These are phyloP conservation scores for Ustilago loliicola DNA, from an alignment of 1,284 basidiomycete species.

Conservation along the genomic window DNA sequence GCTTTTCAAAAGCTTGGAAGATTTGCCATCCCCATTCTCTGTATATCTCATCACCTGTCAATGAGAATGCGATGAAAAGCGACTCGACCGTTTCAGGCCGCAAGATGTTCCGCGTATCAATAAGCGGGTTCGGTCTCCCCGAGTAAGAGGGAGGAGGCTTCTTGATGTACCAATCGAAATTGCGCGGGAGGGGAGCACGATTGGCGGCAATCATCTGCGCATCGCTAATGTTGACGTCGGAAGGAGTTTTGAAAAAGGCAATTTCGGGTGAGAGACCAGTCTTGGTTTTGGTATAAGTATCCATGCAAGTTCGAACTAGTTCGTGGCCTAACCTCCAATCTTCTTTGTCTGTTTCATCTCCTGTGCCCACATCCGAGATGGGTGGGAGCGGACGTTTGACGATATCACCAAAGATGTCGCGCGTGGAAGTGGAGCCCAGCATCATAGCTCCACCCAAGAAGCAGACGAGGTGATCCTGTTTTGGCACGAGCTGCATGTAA, in stretches of 20 bases:
- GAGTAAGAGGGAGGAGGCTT: slow-evolving; percentile 46
- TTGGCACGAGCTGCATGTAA: slow-evolving; percentile 75
- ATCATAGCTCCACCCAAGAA: slow-evolving; percentile 93
- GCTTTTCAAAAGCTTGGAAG: slow-evolving; percentile 87
- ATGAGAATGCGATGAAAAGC: slow-evolving; percentile 85
- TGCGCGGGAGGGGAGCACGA: slow-evolving; percentile 27
- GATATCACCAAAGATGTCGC: slow-evolving; percentile 36
- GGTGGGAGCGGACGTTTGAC: slow-evolving; percentile 42
- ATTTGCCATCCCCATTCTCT: slow-evolving; percentile 89
- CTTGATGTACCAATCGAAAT: slow-evolving; percentile 68
- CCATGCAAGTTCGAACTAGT: slow-evolving; percentile 86
- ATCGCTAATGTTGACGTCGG: slow-evolving; percentile 32
- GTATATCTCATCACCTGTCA: slow-evolving; percentile 86
- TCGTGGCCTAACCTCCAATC: slow-evolving; percentile 87
- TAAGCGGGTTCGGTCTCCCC: slow-evolving; percentile 73
- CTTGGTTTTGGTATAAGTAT: slow-evolving; percentile 81
- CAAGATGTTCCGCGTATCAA: slow-evolving; percentile 86
- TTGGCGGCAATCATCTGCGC: slow-evolving; percentile 28
- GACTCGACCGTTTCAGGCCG: slow-evolving; percentile 96
- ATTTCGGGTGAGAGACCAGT: slow-evolving; percentile 76
- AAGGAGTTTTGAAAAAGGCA: slow-evolving; percentile 58
- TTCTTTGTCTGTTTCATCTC: slow-evolving; percentile 74
- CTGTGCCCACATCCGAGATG: slow-evolving; percentile 75
- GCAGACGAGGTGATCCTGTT: slow-evolving; percentile 96
- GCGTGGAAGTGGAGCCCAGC: slow-evolving; percentile 77